Conservation (phyloP, 371 early-diverging fungal genomes). For the Rhizopus microsporus region DNA sequence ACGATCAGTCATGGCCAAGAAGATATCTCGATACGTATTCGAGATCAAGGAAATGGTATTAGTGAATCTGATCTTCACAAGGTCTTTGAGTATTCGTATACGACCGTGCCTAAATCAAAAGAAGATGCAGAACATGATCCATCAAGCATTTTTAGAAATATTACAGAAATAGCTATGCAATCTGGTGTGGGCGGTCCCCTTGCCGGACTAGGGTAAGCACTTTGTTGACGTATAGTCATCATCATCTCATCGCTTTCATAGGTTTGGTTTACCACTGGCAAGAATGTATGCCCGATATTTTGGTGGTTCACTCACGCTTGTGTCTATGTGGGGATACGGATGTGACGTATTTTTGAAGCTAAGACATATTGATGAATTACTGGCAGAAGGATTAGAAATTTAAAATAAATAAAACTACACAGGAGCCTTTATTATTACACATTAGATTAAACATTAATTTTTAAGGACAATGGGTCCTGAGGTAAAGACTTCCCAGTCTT, state of each 20-base stretch:
- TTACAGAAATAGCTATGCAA: constrained; percentile 75
- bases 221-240: not conserved
- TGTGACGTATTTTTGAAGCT: constrained; percentile 92
- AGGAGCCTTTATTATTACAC: not conserved
- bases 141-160: constrained; percentile 59
- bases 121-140: constrained; percentile 43
- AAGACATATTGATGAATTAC: constrained; percentile 71
- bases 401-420: not conserved
- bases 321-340: constrained; percentile 87
- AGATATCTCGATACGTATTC: constrained; percentile 84
- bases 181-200: constrained; percentile 87
- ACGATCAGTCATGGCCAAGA: constrained; percentile 79
- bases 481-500: constrained; percentile 29
- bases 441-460: constrained; percentile 20
- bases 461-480: constrained; percentile 32
- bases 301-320: constrained; percentile 87
- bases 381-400: constrained; percentile 54
- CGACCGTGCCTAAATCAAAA: constrained; percentile 76
- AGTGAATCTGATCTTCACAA: constrained; percentile 70
- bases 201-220: constrained; percentile 60
- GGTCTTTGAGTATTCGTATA: constrained; percentile 92
- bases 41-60: constrained; percentile 95
- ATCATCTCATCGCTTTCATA: constrained; percentile 26
- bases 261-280: constrained; percentile 89
- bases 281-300: constrained; percentile 93